These are phyloP conservation scores for Xylaria sp. DNA, from an alignment of 2,329 filamentous ascomycete species.

Conservation along the genomic window DNA sequence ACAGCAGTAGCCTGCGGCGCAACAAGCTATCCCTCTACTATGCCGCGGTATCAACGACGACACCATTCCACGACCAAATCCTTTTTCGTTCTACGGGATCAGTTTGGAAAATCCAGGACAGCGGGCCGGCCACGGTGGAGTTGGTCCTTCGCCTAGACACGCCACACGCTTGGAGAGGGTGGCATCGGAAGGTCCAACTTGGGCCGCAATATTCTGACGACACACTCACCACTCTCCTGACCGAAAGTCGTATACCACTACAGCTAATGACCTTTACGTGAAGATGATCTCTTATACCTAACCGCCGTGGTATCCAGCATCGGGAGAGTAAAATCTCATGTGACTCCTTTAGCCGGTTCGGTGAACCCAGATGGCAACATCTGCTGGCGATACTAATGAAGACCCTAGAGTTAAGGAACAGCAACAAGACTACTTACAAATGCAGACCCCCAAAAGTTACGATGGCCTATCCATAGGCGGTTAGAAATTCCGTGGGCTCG, in stretches of 20 bases:
- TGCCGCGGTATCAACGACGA: slow-evolving; percentile 9
- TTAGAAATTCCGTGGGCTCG: slow-evolving; percentile 25
- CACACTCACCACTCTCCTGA: slow-evolving; percentile 32
- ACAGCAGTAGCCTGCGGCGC: slow-evolving; percentile 18
- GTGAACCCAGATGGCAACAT: slow-evolving; percentile 18
- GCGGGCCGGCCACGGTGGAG: slow-evolving; percentile 32
- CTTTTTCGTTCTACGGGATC: slow-evolving; percentile 19
- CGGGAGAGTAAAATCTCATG: slow-evolving; percentile 11
- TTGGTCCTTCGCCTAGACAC: slow-evolving; percentile 26
- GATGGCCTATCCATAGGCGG: slow-evolving; percentile 17
- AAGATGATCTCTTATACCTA: slow-evolving; percentile 15
- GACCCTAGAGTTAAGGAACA: slow-evolving; percentile 11
- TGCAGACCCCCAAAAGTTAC: slow-evolving; percentile 14
- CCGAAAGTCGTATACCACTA: slow-evolving; percentile 30
- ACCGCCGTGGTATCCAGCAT: slow-evolving; percentile 7
- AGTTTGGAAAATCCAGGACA: slow-evolving; percentile 25
- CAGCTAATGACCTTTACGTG: slow-evolving; percentile 18
- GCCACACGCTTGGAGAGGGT: slow-evolving; percentile 35
- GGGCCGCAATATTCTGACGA: slow-evolving; percentile 29
- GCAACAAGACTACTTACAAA: slow-evolving; percentile 7
- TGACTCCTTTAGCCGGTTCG: slow-evolving; percentile 1
- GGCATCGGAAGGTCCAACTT: slow-evolving; percentile 32
- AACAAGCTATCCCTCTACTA: slow-evolving; percentile 7
- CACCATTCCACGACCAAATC: neutral
- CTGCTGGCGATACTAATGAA: slow-evolving; percentile 20